A percentile compares a stretch with the other conserved stretches of the same genome.
Conservation (phyloP, 106 monocot genomes). For the Allium cepa region DNA sequence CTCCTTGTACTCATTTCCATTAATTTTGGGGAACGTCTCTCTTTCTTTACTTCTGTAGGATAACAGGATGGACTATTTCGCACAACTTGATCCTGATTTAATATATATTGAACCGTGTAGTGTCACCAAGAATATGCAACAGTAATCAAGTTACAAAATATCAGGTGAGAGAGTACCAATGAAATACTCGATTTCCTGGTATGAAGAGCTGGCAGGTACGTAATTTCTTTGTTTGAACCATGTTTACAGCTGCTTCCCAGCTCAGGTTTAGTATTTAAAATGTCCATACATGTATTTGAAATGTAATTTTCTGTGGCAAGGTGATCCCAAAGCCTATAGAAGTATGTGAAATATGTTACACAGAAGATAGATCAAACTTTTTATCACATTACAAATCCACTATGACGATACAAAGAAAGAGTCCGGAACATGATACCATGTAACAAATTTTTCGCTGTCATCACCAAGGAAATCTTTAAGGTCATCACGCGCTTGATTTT, state of each 20-base stretch:
- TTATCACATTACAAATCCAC: too few species aligned
- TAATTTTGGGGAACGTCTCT: too few species aligned
- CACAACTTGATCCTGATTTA: too few species aligned
- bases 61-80: too few species aligned
- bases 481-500: constrained; percentile 62
- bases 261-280: constrained; percentile 13
- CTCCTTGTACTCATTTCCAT: too few species aligned
- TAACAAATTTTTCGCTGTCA: constrained; percentile 49
- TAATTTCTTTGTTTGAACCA: constrained; percentile 13
- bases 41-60: too few species aligned
- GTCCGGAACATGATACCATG: constrained; percentile 43
- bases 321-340: constrained; percentile 70
- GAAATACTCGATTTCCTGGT: constrained; percentile 4
- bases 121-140: too few species aligned
- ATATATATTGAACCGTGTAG: too few species aligned
- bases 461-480: constrained; percentile 80
- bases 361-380: too few species aligned
- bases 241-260: constrained; percentile 3
- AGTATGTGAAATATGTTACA: background rate
- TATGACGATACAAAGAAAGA: background rate
- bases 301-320: constrained; percentile 29
- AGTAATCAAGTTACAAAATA: too few species aligned
- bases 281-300: constrained; percentile 2
- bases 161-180: constrained; percentile 17
- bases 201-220: constrained; percentile 2